These are phyloP conservation scores for Fusarium sulawesiense DNA, from an alignment of 2,329 filamentous ascomycete species.

Conservation along the genomic window DNA sequence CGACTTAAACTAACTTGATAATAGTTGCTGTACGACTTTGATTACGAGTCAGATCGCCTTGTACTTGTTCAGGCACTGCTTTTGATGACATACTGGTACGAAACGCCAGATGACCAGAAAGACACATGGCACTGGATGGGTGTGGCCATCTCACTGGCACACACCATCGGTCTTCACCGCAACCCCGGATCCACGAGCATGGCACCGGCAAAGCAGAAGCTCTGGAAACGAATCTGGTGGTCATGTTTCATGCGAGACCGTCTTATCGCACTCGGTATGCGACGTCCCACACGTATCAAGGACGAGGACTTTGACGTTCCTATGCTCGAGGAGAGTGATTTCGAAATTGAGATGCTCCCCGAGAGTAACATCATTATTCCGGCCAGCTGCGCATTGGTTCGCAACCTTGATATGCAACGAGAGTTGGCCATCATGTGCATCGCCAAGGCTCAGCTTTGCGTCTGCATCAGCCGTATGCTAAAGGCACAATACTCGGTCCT, in stretches of 20 bases:
- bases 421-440: slow-evolving; percentile 90
- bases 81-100: slow-evolving; percentile 97
- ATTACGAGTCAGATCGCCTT: slow-evolving; percentile 91
- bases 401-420: slow-evolving; percentile 78
- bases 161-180: slow-evolving; percentile 92
- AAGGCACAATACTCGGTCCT: slow-evolving; percentile 92
- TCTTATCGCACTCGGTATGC: slow-evolving; percentile 92
- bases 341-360: slow-evolving; percentile 78
- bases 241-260: slow-evolving; percentile 96
- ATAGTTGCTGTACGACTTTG: slow-evolving; percentile 90
- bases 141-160: slow-evolving; percentile 89
- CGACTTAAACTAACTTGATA: slow-evolving; percentile 18
- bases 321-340: slow-evolving; percentile 86
- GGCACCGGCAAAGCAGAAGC: slow-evolving; percentile 76
- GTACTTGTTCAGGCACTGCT: slow-evolving; percentile 88
- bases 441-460: slow-evolving; percentile 87
- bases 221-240: slow-evolving; percentile 99
- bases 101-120: slow-evolving; percentile 95
- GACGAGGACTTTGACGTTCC: slow-evolving; percentile 94
- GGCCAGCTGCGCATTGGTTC: slow-evolving; percentile 75
- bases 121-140: slow-evolving; percentile 99
- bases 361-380: slow-evolving; percentile 76
- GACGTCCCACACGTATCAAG: slow-evolving; percentile 90
- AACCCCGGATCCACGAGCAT: slow-evolving; percentile 83
- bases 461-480: slow-evolving; percentile 89